Evolutionary conservation across 2,329 filamentous ascomycete genomes (phyloP), one percentile per base, ranked within the genome.

Genomic region (Beauveria sp.): DNA sequence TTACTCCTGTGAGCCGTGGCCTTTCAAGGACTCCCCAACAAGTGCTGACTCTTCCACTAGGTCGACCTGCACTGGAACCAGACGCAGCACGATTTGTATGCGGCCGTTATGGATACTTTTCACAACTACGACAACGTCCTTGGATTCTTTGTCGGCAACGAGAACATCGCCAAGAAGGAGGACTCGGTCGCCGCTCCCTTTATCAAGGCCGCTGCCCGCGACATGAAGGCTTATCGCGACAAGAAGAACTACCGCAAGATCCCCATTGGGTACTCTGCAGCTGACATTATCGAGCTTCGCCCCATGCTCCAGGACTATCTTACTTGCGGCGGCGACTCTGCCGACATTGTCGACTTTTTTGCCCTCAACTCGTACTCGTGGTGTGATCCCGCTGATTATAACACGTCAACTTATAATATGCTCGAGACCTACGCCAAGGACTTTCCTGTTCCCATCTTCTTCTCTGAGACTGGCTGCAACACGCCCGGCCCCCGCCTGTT

Each of bases 391-490:
- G 77, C 79, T 62, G 74, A 72, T 5, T 92, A 86, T 74, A 66
- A 77, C 28, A 77, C 73, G 6, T 85, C 91, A 2, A 91, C 90
- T 62, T 96, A 96, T 75, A 70, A 78, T 52, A 79, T 79, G 65
- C 83, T 96, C 31, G 82, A 91, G 72, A 73, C 79, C 59, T 86
- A 88, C 66, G 86, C 89, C 6, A 81, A 82, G 43, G 75, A 84
- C 68, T 93, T 91, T 74, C 88, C 86, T 52, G 85, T 96, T n/a
- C 91, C 90, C 22, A 91, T 95, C 68, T 93, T 92, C 80, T 91
- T 96, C 76, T 93, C 90, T 40, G 91, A 96, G 75, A 95, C 90
- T 3, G 91, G 91, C 63, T 96, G 91, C 81, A 93, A 90, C 71
- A 80, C 77, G 1, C 79, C 80, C 1, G 75, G 76, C 1, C 86